Conservation (phyloP, 208 protist genomes). For the Sergeia podlipaevii region DNA sequence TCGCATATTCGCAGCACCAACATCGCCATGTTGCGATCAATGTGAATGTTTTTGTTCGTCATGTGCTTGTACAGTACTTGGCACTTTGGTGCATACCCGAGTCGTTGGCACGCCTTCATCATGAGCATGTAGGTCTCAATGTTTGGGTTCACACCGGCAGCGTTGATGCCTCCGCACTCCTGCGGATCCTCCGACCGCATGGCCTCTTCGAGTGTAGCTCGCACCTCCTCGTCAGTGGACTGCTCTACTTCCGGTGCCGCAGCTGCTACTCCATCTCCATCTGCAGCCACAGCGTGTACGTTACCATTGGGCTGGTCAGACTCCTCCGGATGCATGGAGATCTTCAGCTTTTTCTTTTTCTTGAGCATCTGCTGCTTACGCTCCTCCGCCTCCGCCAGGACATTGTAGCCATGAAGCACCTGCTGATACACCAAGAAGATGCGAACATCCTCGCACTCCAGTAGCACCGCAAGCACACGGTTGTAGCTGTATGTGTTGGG, state of each 20-base stretch:
- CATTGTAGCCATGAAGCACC: slow-evolving; percentile 12
- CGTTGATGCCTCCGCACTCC: slow-evolving; percentile 45
- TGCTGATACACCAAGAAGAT: slow-evolving; percentile 66
- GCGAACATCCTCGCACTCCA: slow-evolving; percentile 54
- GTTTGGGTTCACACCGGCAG: slow-evolving; percentile 52
- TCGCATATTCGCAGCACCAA: slow-evolving; percentile 58
- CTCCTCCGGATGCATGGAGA: too few relatives aligned
- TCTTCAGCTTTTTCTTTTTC: too few relatives aligned
- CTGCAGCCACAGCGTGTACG: too few relatives aligned
- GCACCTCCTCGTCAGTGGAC: slow-evolving; percentile 1
- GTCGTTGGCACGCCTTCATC: slow-evolving; percentile 36
- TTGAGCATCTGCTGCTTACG: neutral
- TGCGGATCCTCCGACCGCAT: slow-evolving; percentile 44
- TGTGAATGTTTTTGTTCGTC: slow-evolving; percentile 16
- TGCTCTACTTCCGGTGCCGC: slow-evolving; percentile 10
- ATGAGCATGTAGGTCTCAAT: slow-evolving; percentile 73
- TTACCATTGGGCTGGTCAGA: too few relatives aligned
- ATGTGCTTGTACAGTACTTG: slow-evolving; percentile 46
- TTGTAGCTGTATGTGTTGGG: slow-evolving; percentile 92
- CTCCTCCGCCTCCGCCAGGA: neutral
- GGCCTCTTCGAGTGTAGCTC: slow-evolving; percentile 33
- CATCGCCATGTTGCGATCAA: slow-evolving; percentile 39
- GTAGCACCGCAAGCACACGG: slow-evolving; percentile 56
- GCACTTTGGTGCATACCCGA: slow-evolving; percentile 35
- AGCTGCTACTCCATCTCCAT: too few relatives aligned